Base-by-base conservation (phyloP, 1,284 basidiomycete genomes). In the Anthracocystis setariae region DNA sequence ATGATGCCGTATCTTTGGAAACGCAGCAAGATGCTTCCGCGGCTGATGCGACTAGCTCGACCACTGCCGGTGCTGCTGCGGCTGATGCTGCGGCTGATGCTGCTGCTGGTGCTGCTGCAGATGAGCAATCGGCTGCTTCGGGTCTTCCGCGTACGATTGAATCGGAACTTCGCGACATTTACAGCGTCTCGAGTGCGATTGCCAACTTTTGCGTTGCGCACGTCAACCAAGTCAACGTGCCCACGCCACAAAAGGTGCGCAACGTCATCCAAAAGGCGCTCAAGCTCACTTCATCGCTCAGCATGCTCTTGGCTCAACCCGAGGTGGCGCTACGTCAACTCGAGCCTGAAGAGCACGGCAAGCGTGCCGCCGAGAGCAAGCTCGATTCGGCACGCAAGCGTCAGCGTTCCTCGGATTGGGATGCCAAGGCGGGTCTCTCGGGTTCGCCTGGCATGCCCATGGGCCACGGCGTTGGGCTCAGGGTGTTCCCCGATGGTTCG, bases 281-380 rank as follows among this genome's bases (percentile, higher is more conserved):
- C 45, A 73, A 72, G 46, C 67, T 78, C 40, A 76, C 72, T 43
- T 70, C 74, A 10, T 73, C 73, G 27, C 59, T 78, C 43, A 70
- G 68, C 39, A 61, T 66, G 51, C 65, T 77, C 17, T 43, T 76
- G 13, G 63, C 73, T 5, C 49, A 58, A 45, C 71, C 72, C 42
- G 76, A 78, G 46, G 61, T 53, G 24, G 70, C 71, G 33, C 66
- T 55, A 10, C 52, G 67, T 33, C 67, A 70, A 49, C 67, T 70
- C 18, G 67, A 65, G 23, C 53, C 57, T 37, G 61, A 70, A 13
- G 67, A 70, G 37, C 43, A 59, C 24, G 61, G 51, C 46, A 70
- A 70, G 54, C 61, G 67, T 9, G 48, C 61, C 21, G 56, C 61
- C 62, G 67, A 70, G 37, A 54, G 57, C 40, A 64, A 63, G 48